Base-by-base conservation (phyloP, 75 land plant species). In the Larix kaempferi region DNA sequence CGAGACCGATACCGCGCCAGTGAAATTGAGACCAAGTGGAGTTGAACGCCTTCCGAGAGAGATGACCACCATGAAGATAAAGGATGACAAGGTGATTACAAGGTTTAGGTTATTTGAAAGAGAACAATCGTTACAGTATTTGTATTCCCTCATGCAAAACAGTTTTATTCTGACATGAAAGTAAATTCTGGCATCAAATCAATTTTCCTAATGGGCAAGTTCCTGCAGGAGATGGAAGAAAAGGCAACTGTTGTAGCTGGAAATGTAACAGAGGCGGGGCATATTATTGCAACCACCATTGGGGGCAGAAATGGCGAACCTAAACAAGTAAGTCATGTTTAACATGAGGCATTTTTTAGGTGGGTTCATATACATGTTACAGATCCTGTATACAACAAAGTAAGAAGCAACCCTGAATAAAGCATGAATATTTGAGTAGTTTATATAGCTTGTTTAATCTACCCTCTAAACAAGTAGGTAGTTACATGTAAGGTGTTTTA, bases 241-340 rank as follows among this genome's bases (percentile, higher is more conserved):
- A 87, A 78, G 64, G 78, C 87, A 19, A 78, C 83, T 33, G 80
- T 86, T 22, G 79, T 85, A 21, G 77, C 79, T 64, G 88, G 81
- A 61, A 87, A 85, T 72, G 84, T 86, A 57, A 78, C 87, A 21
- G 89, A 87, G 60, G 80, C 81, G 2, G 89, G 89, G 21, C 89
- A 87, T 64, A 87, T 87, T 44, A 87, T 87, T 39, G 84, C 88
- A 12, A 87, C 89, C 71, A 85, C 88, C 26, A 87, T 87, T 25
- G 89, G 89, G 15, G 89, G 89, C 44, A 84, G 84, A 27, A 81
- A 87, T 76, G 88, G 88, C 21, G 84, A 87, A 77, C 84, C 89
- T 19, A 87, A 87, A 76, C 89, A 87, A 78, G 89, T 87, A 59
- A 59, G 22, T n/a, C 22, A 44, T 44, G 7, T 44, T 44, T 6